phyloP scores from a whole-genome alignment of 2,329 filamentous ascomycete species.

The Fusarium sp. region DNA sequence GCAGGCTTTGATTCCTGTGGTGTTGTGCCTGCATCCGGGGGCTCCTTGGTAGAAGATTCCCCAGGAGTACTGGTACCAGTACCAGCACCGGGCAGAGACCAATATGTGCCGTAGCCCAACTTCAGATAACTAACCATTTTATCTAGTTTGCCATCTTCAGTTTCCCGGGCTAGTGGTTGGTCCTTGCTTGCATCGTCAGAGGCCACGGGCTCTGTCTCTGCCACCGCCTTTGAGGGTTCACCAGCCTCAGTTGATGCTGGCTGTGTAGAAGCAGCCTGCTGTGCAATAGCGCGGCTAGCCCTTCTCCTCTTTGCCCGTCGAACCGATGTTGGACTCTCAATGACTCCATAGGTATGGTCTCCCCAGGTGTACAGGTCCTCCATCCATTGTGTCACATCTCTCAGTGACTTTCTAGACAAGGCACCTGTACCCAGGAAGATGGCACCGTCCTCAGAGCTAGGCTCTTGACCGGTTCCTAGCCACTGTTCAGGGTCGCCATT shows the following conservation, averaged over 20 bases:
- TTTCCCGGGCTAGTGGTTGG: conserved; percentile 29
- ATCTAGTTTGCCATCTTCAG: conserved; percentile 55
- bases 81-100: conserved; percentile 55
- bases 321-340: conserved; percentile 75
- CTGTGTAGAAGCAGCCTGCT: conserved; percentile 7
- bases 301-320: conserved; percentile 58
- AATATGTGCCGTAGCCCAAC: conserved; percentile 72
- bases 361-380: conserved; percentile 87
- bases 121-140: conserved; percentile 71
- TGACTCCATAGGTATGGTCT: conserved; percentile 82
- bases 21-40: conserved; percentile 19
- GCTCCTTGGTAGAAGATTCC: conserved; percentile 27
- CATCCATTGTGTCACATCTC: conserved; percentile 83
- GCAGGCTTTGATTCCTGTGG: conserved; percentile 24
- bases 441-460: conserved; percentile 77
- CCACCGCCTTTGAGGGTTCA: conserved; percentile 1
- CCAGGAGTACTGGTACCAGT: conserved; percentile 34
- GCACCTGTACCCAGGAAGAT: conserved; percentile 84
- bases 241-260: background rate
- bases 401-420: conserved; percentile 73
- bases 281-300: conserved; percentile 28
- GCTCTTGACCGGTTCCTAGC: conserved; percentile 75
- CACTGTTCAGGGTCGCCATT: conserved; percentile 57
- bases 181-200: conserved; percentile 5
- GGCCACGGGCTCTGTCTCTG: background rate